Evolutionary conservation across 768 basidiomycete genomes (phyloP), one percentile per base, ranked within the genome.

Genomic region (Galerina sulciceps): DNA sequence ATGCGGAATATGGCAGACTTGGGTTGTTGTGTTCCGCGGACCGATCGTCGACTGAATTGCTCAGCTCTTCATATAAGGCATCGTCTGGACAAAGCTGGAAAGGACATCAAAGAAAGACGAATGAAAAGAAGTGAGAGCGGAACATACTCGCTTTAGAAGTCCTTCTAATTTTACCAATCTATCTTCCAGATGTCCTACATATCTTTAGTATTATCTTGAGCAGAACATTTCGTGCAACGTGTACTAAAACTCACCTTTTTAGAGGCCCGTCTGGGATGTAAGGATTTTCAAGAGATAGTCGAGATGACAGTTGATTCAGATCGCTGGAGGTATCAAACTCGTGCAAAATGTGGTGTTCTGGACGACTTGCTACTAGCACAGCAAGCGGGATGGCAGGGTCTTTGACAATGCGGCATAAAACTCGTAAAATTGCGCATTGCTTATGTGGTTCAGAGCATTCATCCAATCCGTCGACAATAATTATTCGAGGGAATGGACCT

Each of bases 111-210:
- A 20, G 43, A 31, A 8, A 31, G 26, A 31, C 26, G 26, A 31
- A 31, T 31, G 26, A 31, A 1, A 31, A 3, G 26, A 31, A n/a
- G n/a, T n/a, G 26, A 31, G 5, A 31, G 26, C 26, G 31, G 34
- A 6, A 66, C 73, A 55, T 46, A 80, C 80, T 60, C 68, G 71
- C 46, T 66, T 71, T 15, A 88, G 71, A 17, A 89, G 77, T 42
- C 77, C 81, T 59, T 89, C 86, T 74, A 88, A 77, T 65, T 85
- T 86, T 58, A 83, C 81, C 6, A 89, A 64, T 23, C 86, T 76
- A 65, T 71, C 81, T 71, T 89, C 88, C 11, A 89, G 71, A 51
- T 75, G 78, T 65, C 89, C 85, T 15, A 87, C 82, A 59, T 86
- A 86, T 40, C 81, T 81, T 50, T 18, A 22, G n/a, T 18, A 59